Evolutionary conservation across 1,284 basidiomycete genomes (phyloP).

Genomic region (Clitocybe nebularis): DNA sequence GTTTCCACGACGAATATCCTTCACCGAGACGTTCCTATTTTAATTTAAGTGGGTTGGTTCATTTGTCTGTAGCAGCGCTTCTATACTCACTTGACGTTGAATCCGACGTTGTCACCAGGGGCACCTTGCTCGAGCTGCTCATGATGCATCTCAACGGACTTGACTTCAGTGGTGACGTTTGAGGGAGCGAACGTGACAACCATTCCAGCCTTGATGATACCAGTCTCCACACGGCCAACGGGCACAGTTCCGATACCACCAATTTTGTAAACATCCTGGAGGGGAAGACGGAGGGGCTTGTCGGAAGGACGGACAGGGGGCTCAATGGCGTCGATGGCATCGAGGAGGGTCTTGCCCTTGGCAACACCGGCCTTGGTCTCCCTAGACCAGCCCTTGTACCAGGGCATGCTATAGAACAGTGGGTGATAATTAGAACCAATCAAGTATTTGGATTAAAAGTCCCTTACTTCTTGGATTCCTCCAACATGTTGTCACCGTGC

Average conservation of each 20-base stretch:
- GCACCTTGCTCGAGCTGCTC: slow-evolving; percentile 94
- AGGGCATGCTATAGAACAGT: slow-evolving; percentile 75
- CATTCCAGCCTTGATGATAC: slow-evolving; percentile 99
- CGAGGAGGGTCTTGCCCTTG: slow-evolving; percentile 99
- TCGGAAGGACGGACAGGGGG: slow-evolving; percentile 95
- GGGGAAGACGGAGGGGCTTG: slow-evolving; percentile 99
- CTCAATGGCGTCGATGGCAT: slow-evolving; percentile 99
- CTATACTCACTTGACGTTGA: slow-evolving; percentile 84
- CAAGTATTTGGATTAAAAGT: background rate
- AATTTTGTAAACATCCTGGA: slow-evolving; percentile 99
- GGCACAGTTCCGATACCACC: slow-evolving; percentile 99
- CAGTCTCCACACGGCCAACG: slow-evolving; percentile 99
- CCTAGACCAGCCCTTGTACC: slow-evolving; percentile 99
- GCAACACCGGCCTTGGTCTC: slow-evolving; percentile 90
- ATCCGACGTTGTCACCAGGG: slow-evolving; percentile 99
- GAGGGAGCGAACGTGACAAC: slow-evolving; percentile 95
- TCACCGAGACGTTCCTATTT: slow-evolving; percentile 99
- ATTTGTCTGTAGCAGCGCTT: slow-evolving; percentile 5
- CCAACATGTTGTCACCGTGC: slow-evolving; percentile 99
- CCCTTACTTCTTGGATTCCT: slow-evolving; percentile 87
- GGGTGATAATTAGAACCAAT: slow-evolving; percentile 12
- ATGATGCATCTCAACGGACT: slow-evolving; percentile 99
- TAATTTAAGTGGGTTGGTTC: too few species aligned
- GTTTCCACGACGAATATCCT: slow-evolving; percentile 99
- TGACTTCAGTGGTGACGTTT: slow-evolving; percentile 99